phyloP scores from a whole-genome alignment of 352 stramenopile species.

The Phytophthora palmivora region DNA sequence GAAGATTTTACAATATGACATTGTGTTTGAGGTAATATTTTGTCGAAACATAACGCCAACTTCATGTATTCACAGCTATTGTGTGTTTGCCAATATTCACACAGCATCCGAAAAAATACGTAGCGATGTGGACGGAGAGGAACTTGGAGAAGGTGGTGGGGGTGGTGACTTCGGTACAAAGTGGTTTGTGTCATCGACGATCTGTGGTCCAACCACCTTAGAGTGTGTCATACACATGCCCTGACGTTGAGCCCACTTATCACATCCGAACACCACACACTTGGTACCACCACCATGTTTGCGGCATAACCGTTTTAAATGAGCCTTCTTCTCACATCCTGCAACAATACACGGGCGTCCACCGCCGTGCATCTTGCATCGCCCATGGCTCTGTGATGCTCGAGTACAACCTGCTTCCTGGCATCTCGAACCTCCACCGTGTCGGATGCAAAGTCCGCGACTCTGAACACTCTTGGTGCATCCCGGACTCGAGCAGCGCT shows the following conservation, averaged over 20 bases:
- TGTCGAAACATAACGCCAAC: no score
- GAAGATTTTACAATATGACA: no score
- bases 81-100: background rate
- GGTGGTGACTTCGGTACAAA: slow-evolving; percentile 3
- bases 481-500: slow-evolving; percentile 71
- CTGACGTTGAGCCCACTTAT: slow-evolving; percentile 87
- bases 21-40: no score
- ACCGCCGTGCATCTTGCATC: slow-evolving; percentile 70
- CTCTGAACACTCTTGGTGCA: slow-evolving; percentile 89
- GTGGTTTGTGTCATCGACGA: slow-evolving; percentile 1
- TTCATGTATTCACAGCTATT: background rate
- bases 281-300: slow-evolving; percentile 86
- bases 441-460: slow-evolving; percentile 65
- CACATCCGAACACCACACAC: slow-evolving; percentile 65
- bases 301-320: slow-evolving; percentile 83
- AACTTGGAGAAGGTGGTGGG: slow-evolving; percentile 10
- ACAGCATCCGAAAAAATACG: slow-evolving; percentile 18
- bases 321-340: slow-evolving; percentile 86
- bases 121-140: slow-evolving; percentile 24
- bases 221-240: slow-evolving; percentile 90
- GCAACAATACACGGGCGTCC: slow-evolving; percentile 61
- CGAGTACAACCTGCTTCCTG: slow-evolving; percentile 57
- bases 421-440: slow-evolving; percentile 81
- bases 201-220: slow-evolving; percentile 41
- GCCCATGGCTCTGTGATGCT: slow-evolving; percentile 77